phyloP scores from a whole-genome alignment of 164 flowering plant genomes.

The Saururus chinensis region DNA sequence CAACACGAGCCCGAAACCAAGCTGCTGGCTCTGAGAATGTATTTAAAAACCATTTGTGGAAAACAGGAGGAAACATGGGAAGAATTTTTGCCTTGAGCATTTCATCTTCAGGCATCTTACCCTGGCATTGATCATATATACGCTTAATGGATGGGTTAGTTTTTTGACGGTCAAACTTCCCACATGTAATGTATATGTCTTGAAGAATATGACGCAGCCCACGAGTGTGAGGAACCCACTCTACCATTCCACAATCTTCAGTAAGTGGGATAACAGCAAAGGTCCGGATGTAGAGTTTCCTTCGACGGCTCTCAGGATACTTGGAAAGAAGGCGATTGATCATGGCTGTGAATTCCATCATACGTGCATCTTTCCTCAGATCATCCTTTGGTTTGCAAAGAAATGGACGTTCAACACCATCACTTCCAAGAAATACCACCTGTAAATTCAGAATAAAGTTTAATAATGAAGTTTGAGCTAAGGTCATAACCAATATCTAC shows the following conservation, averaged over 20 bases:
- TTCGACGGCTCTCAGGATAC: slow-evolving; percentile 94
- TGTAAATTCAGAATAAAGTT: slow-evolving; percentile 13
- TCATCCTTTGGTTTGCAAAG: slow-evolving; percentile 99
- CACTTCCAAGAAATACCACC: slow-evolving; percentile 89
- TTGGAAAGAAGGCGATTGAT: slow-evolving; percentile 84
- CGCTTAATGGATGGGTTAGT: slow-evolving; percentile 93
- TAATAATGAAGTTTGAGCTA: no score
- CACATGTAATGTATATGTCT: slow-evolving; percentile 82
- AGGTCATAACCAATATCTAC: no score
- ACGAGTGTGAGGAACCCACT: slow-evolving; percentile 99
- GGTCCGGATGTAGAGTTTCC: slow-evolving; percentile 95
- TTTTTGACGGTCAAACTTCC: slow-evolving; percentile 90
- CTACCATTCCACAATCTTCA: slow-evolving; percentile 99
- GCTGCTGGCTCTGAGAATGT: slow-evolving; percentile 99
- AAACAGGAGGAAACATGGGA: slow-evolving; percentile 95
- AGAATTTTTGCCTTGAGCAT: slow-evolving; percentile 84
- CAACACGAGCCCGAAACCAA: slow-evolving; percentile 95
- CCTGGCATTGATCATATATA: slow-evolving; percentile 88
- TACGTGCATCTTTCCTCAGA: slow-evolving; percentile 98
- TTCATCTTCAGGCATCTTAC: slow-evolving; percentile 78
- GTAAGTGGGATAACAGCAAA: slow-evolving; percentile 96
- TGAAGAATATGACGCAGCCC: slow-evolving; percentile 98
- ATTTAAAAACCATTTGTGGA: slow-evolving; percentile 88
- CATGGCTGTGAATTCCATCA: slow-evolving; percentile 99
- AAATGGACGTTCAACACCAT: slow-evolving; percentile 83